Evolutionary conservation across 2,329 filamentous ascomycete species (phyloP).

Genomic region (Hymenoscyphus scutula): DNA sequence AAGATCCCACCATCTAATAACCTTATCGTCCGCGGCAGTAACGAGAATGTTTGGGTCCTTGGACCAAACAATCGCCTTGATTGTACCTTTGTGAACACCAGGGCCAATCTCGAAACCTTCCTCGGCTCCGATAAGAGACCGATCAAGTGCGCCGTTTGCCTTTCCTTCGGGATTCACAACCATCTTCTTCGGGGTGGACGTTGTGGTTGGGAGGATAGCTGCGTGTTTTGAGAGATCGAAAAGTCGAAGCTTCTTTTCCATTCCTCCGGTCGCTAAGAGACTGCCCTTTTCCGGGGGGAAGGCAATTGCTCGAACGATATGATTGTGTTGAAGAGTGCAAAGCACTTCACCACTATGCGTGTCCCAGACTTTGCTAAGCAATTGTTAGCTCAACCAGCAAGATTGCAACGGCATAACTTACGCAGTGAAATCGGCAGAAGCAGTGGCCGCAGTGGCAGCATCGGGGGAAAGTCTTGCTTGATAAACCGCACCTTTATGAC

Average conservation of each 20-base stretch:
- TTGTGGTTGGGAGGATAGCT: slow-evolving; percentile 35
- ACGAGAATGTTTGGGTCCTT: slow-evolving; percentile 83
- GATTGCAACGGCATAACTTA: slow-evolving; percentile 44
- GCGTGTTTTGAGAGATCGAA: slow-evolving; percentile 70
- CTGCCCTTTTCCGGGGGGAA: slow-evolving; percentile 79
- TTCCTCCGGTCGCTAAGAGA: slow-evolving; percentile 89
- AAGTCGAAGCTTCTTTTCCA: slow-evolving; percentile 94
- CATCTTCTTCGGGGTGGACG: slow-evolving; percentile 11
- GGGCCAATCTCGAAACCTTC: slow-evolving; percentile 82
- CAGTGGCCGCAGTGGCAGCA: slow-evolving; percentile 84
- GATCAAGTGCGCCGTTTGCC: slow-evolving; percentile 37
- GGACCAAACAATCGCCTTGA: slow-evolving; percentile 97
- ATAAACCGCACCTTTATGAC: slow-evolving; percentile 98
- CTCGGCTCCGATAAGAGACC: slow-evolving; percentile 53
- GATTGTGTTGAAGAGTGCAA: slow-evolving; percentile 83
- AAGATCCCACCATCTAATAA: slow-evolving; percentile 91
- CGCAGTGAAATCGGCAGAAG: slow-evolving; percentile 94
- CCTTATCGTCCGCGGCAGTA: slow-evolving; percentile 87
- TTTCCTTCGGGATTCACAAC: slow-evolving; percentile 29
- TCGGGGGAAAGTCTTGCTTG: slow-evolving; percentile 88
- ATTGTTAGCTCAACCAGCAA: slow-evolving; percentile 33
- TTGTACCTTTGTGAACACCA: slow-evolving; percentile 78
- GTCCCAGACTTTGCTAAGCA: slow-evolving; percentile 88
- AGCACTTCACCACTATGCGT: slow-evolving; percentile 90
- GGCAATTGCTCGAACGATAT: slow-evolving; percentile 91